Base-by-base conservation (phyloP, 2,329 filamentous ascomycete genomes). In the Bipolaris victoriae region DNA sequence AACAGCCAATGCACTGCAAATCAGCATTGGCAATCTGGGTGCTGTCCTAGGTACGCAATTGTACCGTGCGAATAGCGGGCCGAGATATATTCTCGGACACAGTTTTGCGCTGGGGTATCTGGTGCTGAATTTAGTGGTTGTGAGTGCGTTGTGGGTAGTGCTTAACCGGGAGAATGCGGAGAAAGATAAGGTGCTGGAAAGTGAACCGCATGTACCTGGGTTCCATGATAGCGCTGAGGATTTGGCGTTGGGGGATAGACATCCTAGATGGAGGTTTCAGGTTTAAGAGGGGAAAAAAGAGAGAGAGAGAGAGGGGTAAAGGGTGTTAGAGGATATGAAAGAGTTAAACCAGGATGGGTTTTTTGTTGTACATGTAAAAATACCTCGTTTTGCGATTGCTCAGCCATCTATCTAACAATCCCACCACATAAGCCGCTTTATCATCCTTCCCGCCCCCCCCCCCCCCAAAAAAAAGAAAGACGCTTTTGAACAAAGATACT, bases 21-120 rank as follows among this genome's bases (percentile, higher is more conserved):
- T 84, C 35, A 78, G 74, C 0, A 72, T 84, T 22, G 82, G 82
- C 0, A 84, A 84, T 35, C 55, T 81, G 73, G 75, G 74, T 5
- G 74, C 68, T n/a, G 75, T 77, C 3, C 39, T 77, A 7, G 75
- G 75, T 4, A 77, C 74, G 15, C 75, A 77, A 62, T 53, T 77
- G 13, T 77, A 77, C 46, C 61, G 75, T 6, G 71, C 74, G 1
- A 70, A 64, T 0, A 75, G 71, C 0, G 54, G 70, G 15, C 75
- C 75, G 7, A 49, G 74, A 24, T 77, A 77, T 55, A 52, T 76
- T 7, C 52, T 77, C 1, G 75, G 75, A 0, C 75, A 77, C 52
- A 63, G 65, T 0, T 73, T 76, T 62, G 73, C 74, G 29, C 58
- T 77, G 4, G 74, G 68, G 0, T 77, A 77, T 57, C 49, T 76